Evolutionary conservation across 208 protist genomes (phyloP), one percentile per base, ranked within the genome.

Genomic region (Plasmodiophora brassicae): DNA sequence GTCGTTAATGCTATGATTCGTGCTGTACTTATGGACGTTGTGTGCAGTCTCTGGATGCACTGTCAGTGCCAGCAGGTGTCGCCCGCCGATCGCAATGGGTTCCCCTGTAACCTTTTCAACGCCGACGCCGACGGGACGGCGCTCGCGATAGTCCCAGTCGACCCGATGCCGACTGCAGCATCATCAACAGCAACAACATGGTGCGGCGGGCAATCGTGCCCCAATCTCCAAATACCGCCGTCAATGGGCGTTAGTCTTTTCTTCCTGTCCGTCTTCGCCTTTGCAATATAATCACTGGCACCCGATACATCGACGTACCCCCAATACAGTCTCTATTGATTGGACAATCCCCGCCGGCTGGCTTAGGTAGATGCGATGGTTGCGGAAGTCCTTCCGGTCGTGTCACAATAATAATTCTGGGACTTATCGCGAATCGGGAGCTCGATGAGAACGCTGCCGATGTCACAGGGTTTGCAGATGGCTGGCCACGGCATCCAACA

Each of bases 231-330:
- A 32, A 78, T 78, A 78, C 65, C 65, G 14, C 65, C 65, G 65
- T 78, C 65, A 8, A 78, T 78, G 65, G 65, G 32, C 5, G 65
- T 78, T 38, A 36, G 14, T 8, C n/a, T 78, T 14, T 44, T 78
- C 5, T 78, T 78, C n/a, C 65, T 78, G 32, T 78, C 65, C n/a
- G 65, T 78, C n/a, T 78, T 78, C n/a, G 65, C 65, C 65, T 78
- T 78, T 78, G 65, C 65, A 36, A 5, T 78, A 78, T 78, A 78
- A 78, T n/a, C n/a, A n/a, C n/a, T n/a, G n/a, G n/a, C n/a, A n/a
- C n/a, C n/a, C n/a, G n/a, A n/a, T n/a, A n/a, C n/a, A n/a, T n/a
- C n/a, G n/a, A n/a, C n/a, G n/a, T n/a, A n/a, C n/a, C n/a, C n/a
- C n/a, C n/a, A n/a, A n/a, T n/a, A n/a, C n/a, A n/a, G n/a, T n/a